phyloP scores from a whole-genome alignment of 768 basidiomycete species.

The Rhizopogon vinicolor region DNA sequence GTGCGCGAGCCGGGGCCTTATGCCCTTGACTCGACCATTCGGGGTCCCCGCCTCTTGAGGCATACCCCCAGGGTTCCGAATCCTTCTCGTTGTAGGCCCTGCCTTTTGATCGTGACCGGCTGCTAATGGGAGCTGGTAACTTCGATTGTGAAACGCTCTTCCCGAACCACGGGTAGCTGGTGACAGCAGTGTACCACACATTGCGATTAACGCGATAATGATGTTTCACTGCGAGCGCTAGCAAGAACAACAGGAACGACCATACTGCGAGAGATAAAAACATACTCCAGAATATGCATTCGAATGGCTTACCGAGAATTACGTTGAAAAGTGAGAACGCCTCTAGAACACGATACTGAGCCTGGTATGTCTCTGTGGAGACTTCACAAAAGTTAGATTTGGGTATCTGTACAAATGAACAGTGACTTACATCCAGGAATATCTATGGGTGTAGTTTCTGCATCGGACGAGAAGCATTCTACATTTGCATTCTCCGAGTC shows the following conservation, averaged over 20 bases:
- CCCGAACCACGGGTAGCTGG: conserved; percentile 70
- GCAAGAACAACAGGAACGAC: conserved; percentile 43
- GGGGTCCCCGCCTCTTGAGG: conserved; percentile 17
- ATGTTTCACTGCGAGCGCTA: conserved; percentile 39
- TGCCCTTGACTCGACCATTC: conserved; percentile 16
- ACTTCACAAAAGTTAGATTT: conserved; percentile 36
- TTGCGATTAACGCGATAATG: conserved; percentile 36
- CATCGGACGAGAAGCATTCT: conserved; percentile 66
- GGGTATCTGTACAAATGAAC: neutral
- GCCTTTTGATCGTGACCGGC: conserved; percentile 30
- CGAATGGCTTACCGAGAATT: conserved; percentile 48
- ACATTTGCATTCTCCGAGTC: conserved; percentile 76
- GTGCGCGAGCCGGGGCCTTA: conserved; percentile 19
- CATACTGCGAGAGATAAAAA: conserved; percentile 34
- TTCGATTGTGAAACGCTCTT: conserved; percentile 31
- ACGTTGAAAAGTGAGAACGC: conserved; percentile 79
- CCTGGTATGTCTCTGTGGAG: conserved; percentile 81
- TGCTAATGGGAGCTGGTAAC: conserved; percentile 37
- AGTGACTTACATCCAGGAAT: conserved; percentile 59
- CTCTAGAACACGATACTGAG: conserved; percentile 82
- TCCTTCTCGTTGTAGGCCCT: conserved; percentile 27
- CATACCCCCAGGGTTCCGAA: conserved; percentile 1
- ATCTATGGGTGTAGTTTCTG: conserved; percentile 49
- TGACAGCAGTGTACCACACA: conserved; percentile 71
- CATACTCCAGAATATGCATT: neutral